Percentiles rank a stretch among this genome's conserved stretches.
phyloP scores from a whole-genome alignment of 1,284 basidiomycete species.

The Cutaneotrichosporon sp. region DNA sequence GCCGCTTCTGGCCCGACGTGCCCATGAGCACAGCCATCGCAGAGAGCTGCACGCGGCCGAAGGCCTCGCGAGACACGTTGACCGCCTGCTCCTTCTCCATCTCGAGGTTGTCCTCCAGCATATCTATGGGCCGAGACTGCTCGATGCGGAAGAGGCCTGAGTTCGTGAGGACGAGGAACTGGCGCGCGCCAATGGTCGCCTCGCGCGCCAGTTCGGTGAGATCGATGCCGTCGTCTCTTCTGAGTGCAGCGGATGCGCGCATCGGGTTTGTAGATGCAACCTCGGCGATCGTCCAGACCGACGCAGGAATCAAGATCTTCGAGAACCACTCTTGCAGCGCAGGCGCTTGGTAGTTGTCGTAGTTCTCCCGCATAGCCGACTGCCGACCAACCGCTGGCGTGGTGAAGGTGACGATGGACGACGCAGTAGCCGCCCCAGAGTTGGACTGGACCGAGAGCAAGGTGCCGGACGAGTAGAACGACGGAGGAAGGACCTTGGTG shows the following conservation, averaged over 20 bases:
- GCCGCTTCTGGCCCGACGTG: slow-evolving; percentile 22
- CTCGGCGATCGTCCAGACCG: slow-evolving; percentile 74
- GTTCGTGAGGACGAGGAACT: slow-evolving; percentile 44
- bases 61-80: slow-evolving; percentile 29
- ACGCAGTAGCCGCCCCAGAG: slow-evolving; percentile 22
- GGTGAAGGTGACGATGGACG: slow-evolving; percentile 34
- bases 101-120: slow-evolving; percentile 40
- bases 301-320: slow-evolving; percentile 65
- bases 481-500: slow-evolving; percentile 25
- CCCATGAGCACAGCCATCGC: slow-evolving; percentile 46
- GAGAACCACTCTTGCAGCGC: slow-evolving; percentile 39
- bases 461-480: slow-evolving; percentile 47
- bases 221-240: slow-evolving; percentile 29
- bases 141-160: slow-evolving; percentile 39
- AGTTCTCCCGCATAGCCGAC: slow-evolving; percentile 43
- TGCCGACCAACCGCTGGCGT: slow-evolving; percentile 39
- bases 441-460: slow-evolving; percentile 39
- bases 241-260: slow-evolving; percentile 18
- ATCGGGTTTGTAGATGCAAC: slow-evolving; percentile 42
- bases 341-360: slow-evolving; percentile 31
- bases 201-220: slow-evolving; percentile 41
- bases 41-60: slow-evolving; percentile 42
- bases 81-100: slow-evolving; percentile 41
- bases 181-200: slow-evolving; percentile 31
- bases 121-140: slow-evolving; percentile 44